Base-by-base conservation (phyloP, 2,329 filamentous ascomycete genomes). In the Phyllosticta citriasiana region DNA sequence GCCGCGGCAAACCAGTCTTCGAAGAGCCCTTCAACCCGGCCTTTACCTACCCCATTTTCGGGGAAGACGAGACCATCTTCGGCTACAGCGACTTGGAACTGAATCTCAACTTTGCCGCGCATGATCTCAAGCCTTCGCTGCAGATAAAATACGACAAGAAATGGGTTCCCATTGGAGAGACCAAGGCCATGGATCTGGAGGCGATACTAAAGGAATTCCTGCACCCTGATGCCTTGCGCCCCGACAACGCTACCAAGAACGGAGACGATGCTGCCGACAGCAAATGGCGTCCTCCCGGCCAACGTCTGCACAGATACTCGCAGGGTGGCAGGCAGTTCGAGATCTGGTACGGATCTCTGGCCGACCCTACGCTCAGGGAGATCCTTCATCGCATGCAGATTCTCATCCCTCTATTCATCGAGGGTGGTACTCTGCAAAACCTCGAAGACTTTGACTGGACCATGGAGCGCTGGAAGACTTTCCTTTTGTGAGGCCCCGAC, bases 11-110 rank as follows among this genome's bases (percentile, higher is more conserved):
- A 3, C 68, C 64, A 57, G 66, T 65, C 70, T 82, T 84, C 82
- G 67, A 82, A 81, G 33, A 76, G 87, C 66, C 83, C 27, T 97
- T 99, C 74, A 82, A 89, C 63, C 95, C 94, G 0, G 83, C 84
- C 70, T 95, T 92, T 73, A 97, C 93, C 19, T 96, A 97, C 74
- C 80, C 90, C 1, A 88, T 99, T 65, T 97, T 97, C 67, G 91
- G 91, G 69, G 88, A 97, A n/a, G 87, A 94, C 8, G 91, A 99
- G 74, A 83, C 82, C 30, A 93, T 97, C 65, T 92, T 96, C 68
- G 93, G 93, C 47, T 96, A 97, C 79, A 87, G 91, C 71, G 85
- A 85, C 59, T 81, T 96, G 60, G 84, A 85, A 65, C 87, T 97
- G 70, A 83, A 84, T 64, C 77, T 97, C 60, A 84, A 84, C 64